Evolutionary conservation across 2,329 filamentous ascomycete genomes (phyloP), one percentile per base, ranked within the genome.

Genomic region (Aspergillus novofumigatus): DNA sequence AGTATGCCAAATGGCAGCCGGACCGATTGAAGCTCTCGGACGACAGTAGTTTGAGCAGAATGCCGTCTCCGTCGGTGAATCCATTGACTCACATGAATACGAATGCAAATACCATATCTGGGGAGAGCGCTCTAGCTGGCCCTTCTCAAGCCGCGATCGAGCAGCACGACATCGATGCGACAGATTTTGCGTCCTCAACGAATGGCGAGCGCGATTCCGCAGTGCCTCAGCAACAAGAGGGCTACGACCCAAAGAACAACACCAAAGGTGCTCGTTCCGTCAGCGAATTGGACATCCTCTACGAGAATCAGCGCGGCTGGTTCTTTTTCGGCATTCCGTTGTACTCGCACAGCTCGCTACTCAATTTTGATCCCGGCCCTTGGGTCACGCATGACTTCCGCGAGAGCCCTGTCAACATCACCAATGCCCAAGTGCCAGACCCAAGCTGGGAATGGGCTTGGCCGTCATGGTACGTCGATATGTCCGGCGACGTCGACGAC

Each of bases 371-470:
- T 69, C 91, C 92, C 0, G 76, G 89, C 7, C 81, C 92, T 0
- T 99, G 94, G 94, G 91, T 92, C 51, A 96, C 92, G 64, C 75
- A 74, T 20, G 75, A 79, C 48, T 75, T 81, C 62, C 80, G 80
- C 58, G 77, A 81, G 14, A 86, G 83, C 51, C 78, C 85, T 5
- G 85, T 88, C 63, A 82, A 87, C 69, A 95, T 93, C 60, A 84
- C 87, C 58, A 97, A 91, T 59, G 92, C 93, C 0, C 92, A 97
- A 72, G 85, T 96, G 1, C 94, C 94, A 0, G 94, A 99, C 70
- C 94, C 94, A 5, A 91, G 88, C 60, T 99, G 94, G 94, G 86
- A 91, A 70, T 99, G 94, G 94, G 86, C 81, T 9, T 89, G 86
- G 86, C 83, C 82, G 69, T 81, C 80, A 44, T 89, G 86, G 86